A percentile compares a stretch with the other conserved stretches of the same genome.
phyloP scores from a whole-genome alignment of 306 rosid genomes.

The Astragalus glycyphyllos region DNA sequence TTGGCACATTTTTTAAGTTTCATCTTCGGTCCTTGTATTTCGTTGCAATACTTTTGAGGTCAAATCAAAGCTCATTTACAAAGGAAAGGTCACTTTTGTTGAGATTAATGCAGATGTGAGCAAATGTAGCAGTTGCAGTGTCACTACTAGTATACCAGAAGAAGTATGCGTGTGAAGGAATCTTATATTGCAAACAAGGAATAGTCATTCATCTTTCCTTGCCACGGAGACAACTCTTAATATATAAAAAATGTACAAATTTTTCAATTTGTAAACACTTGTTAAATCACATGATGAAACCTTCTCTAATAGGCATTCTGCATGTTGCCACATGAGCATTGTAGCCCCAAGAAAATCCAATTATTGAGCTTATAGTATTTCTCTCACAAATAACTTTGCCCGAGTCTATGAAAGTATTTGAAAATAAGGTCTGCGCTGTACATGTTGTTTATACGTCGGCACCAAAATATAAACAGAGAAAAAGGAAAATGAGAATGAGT shows the following conservation, averaged over 20 bases:
- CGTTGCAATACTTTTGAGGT: conserved; percentile 18
- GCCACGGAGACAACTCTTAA: not conserved
- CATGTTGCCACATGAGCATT: conserved; percentile 33
- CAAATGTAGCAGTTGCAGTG: not conserved
- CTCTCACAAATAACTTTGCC: not conserved
- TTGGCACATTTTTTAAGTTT: conserved; percentile 22
- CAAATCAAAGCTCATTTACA: conserved; percentile 26
- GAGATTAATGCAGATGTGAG: conserved; percentile 26
- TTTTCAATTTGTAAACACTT: conserved; percentile 3
- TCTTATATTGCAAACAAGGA: conserved; percentile 34
- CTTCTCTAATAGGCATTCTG: conserved; percentile 21
- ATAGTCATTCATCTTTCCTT: not conserved
- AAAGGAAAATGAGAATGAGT: not conserved
- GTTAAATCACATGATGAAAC: conserved; percentile 23
- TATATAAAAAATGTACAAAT: not conserved
- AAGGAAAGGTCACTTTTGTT: conserved; percentile 14
- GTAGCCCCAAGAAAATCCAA: not conserved
- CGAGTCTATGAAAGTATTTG: not conserved
- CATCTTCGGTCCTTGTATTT: not conserved
- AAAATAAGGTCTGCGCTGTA: not conserved
- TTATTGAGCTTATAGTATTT: conserved; percentile 5
- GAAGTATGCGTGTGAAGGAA: too few relatives aligned
- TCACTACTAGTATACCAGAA: not conserved
- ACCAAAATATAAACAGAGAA: not conserved
- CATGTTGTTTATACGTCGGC: not conserved